Conservation (phyloP, 176 grass and related monocot species). For the Dactylis glomerata region DNA sequence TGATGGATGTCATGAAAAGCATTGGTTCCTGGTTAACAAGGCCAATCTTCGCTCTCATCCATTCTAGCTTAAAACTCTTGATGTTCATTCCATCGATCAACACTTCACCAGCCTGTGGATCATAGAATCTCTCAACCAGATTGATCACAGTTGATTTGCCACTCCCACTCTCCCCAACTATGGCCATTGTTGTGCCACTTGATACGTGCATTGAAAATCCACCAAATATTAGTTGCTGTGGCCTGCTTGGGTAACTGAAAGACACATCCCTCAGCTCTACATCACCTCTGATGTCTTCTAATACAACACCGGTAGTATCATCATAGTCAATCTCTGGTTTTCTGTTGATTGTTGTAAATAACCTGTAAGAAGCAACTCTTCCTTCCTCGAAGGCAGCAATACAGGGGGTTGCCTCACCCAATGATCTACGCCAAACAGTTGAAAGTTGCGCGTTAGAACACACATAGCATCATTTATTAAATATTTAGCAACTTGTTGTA, state of each 20-base stretch:
- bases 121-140: conserved; percentile 78
- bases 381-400: conserved; percentile 40
- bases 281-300: conserved; percentile 42
- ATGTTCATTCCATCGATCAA: conserved; percentile 71
- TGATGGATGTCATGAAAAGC: conserved; percentile 53
- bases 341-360: conserved; percentile 50
- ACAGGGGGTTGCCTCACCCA: conserved; percentile 58
- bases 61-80: conserved; percentile 54
- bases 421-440: conserved; percentile 40
- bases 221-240: conserved; percentile 49
- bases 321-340: conserved; percentile 46
- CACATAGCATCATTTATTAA: not conserved
- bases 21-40: conserved; percentile 59
- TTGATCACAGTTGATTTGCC: conserved; percentile 80
- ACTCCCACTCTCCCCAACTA: conserved; percentile 87
- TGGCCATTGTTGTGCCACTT: conserved; percentile 65
- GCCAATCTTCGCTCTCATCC: conserved; percentile 55
- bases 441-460: conserved; percentile 1
- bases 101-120: conserved; percentile 69
- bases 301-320: conserved; percentile 23
- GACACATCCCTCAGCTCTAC: conserved; percentile 53
- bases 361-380: conserved; percentile 41
- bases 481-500: not conserved
- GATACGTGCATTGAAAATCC: conserved; percentile 59
- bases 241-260: conserved; percentile 58